A percentile compares a stretch with the other conserved stretches of the same genome.
These are phyloP conservation scores for Yamadazyma kanchanaburiensis DNA, from an alignment of 1,139 yeast genomes.

Conservation along the genomic window DNA sequence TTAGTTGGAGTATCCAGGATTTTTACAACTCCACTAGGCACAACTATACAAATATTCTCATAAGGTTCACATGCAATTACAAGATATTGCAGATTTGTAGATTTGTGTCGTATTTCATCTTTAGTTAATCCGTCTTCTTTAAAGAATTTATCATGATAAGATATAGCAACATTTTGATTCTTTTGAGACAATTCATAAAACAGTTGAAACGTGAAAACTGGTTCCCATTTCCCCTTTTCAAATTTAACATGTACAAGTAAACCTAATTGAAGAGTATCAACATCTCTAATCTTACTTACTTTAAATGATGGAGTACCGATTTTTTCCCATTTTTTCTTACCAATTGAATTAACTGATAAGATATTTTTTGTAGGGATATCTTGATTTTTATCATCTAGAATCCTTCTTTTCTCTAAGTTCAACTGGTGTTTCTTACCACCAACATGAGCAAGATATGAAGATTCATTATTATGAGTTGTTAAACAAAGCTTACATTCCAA, in stretches of 20 bases:
- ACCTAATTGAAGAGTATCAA: slow-evolving; percentile 56
- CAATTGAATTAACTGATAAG: slow-evolving; percentile 27
- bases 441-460: slow-evolving; percentile 76
- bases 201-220: slow-evolving; percentile 71
- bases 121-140: slow-evolving; percentile 5
- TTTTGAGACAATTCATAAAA: slow-evolving; percentile 60
- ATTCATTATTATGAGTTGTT: slow-evolving; percentile 70
- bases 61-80: slow-evolving; percentile 84
- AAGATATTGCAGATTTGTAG: slow-evolving; percentile 51
- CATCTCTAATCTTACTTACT: slow-evolving; percentile 64
- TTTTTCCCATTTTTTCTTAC: slow-evolving; percentile 51
- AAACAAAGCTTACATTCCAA: slow-evolving; percentile 75
- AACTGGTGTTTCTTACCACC: slow-evolving; percentile 76
- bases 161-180: slow-evolving; percentile 26
- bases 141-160: slow-evolving; percentile 18
- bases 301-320: slow-evolving; percentile 74
- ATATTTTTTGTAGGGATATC: slow-evolving; percentile 10
- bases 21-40: slow-evolving; percentile 59
- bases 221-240: slow-evolving; percentile 50
- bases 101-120: too few relatives aligned
- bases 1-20: slow-evolving; percentile 29
- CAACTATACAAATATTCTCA: slow-evolving; percentile 67
- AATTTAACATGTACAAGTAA: slow-evolving; percentile 55
- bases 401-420: slow-evolving; percentile 59
- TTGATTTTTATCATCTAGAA: slow-evolving; percentile 33